Conservation (phyloP, 768 basidiomycete species). For the Amanita inopinata region DNA sequence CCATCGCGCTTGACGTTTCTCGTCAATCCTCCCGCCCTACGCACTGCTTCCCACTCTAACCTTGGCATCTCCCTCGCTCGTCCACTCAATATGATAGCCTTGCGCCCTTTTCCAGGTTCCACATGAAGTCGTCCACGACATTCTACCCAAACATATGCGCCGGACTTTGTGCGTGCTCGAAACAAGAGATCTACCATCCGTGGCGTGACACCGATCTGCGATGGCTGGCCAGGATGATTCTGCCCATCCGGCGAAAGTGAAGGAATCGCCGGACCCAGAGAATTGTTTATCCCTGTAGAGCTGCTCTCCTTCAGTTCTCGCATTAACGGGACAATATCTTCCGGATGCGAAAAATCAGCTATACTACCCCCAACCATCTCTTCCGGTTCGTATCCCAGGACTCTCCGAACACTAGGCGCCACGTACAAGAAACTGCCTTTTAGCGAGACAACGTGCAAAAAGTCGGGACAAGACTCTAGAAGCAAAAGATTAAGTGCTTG, state of each 20-base stretch:
- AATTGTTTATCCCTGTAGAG: constrained; percentile 15
- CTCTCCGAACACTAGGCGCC: constrained; percentile 65
- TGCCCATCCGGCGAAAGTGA: not conserved
- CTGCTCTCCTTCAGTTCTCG: constrained; percentile 80
- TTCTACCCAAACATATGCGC: constrained; percentile 80
- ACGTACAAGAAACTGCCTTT: constrained; percentile 92
- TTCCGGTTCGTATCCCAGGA: constrained; percentile 80
- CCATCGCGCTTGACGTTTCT: constrained; percentile 10
- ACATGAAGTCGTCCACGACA: constrained; percentile 81
- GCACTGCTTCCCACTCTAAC: constrained; percentile 52
- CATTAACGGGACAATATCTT: constrained; percentile 85
- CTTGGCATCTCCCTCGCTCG: constrained; percentile 59
- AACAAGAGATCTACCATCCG: constrained; percentile 78
- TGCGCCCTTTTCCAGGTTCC: constrained; percentile 90
- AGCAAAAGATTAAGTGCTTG: constrained; percentile 48
- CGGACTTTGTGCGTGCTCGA: constrained; percentile 61
- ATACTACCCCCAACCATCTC: constrained; percentile 77
- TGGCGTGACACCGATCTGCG: constrained; percentile 19
- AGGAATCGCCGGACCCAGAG: not conserved
- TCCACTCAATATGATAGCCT: constrained; percentile 88
- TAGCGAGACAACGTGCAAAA: constrained; percentile 84
- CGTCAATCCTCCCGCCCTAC: constrained; percentile 38
- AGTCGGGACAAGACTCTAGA: constrained; percentile 61
- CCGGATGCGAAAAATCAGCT: constrained; percentile 77
- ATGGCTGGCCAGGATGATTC: not conserved